Conservation (phyloP, 2,329 filamentous ascomycete species). For the Botrytis fragariae region DNA sequence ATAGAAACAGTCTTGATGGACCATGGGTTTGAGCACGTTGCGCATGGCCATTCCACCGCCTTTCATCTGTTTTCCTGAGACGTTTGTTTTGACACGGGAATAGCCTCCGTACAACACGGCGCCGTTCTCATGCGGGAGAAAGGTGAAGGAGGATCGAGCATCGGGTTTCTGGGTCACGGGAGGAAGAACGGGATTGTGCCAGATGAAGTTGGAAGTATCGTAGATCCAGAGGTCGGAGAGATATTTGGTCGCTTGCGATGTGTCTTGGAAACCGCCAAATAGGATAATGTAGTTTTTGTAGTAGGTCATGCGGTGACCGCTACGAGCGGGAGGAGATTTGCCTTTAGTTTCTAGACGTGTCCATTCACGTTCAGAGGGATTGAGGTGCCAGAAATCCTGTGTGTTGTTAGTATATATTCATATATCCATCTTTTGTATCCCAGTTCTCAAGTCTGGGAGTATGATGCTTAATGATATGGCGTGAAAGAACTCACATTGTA, state of each 20-base stretch:
- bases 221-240: constrained; percentile 93
- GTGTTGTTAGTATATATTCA: not conserved
- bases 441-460: too few species aligned
- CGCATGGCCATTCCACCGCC: constrained; percentile 57
- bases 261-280: constrained; percentile 97
- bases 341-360: constrained; percentile 77
- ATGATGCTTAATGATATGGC: not conserved
- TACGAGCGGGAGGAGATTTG: constrained; percentile 77
- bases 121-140: constrained; percentile 85
- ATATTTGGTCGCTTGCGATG: constrained; percentile 91
- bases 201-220: constrained; percentile 82
- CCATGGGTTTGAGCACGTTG: constrained; percentile 77
- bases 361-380: constrained; percentile 85
- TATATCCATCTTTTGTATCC: not conserved
- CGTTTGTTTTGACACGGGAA: constrained; percentile 77
- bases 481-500: constrained; percentile 64
- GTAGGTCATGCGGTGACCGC: constrained; percentile 93
- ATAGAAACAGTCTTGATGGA: constrained; percentile 95
- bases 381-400: constrained; percentile 76
- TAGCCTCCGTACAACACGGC: constrained; percentile 93
- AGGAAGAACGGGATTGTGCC: constrained; percentile 74
- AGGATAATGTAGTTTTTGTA: constrained; percentile 96
- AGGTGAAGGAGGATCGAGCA: constrained; percentile 84
- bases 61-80: constrained; percentile 61
- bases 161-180: constrained; percentile 84